These are phyloP conservation scores for Wickerhamiella azymoides DNA, from an alignment of 805 yeast species.

Conservation along the genomic window DNA sequence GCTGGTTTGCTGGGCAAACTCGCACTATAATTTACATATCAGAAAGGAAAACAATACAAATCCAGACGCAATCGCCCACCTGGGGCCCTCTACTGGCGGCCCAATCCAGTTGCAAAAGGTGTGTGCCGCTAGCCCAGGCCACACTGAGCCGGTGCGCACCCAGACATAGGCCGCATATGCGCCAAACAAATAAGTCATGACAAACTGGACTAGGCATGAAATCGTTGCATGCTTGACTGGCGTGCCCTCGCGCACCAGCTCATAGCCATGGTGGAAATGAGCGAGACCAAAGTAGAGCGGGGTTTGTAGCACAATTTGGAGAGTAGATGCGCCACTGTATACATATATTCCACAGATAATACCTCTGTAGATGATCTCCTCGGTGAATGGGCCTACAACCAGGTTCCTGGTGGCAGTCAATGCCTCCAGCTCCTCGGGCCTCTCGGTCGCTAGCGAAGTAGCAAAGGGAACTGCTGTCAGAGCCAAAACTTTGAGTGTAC, in stretches of 20 bases:
- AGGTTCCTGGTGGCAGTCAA: conserved; percentile 32
- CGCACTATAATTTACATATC: background rate
- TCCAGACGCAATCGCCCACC: background rate
- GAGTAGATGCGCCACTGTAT: conserved; percentile 16
- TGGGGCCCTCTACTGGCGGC: conserved; percentile 33
- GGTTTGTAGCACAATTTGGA: conserved; percentile 28
- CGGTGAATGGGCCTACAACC: conserved; percentile 62
- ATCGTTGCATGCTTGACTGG: conserved; percentile 26
- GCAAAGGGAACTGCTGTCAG: background rate
- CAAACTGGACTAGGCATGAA: conserved; percentile 37
- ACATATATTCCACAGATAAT: conserved; percentile 24
- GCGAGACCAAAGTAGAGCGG: conserved; percentile 66
- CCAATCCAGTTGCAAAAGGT: conserved; percentile 58
- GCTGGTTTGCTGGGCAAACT: conserved; percentile 64
- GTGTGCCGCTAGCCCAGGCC: conserved; percentile 48
- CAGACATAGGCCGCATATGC: conserved; percentile 44
- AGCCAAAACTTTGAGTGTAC: background rate
- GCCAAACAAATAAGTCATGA: conserved; percentile 62
- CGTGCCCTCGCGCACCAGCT: conserved; percentile 26
- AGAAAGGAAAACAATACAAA: background rate
- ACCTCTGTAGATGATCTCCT: conserved; percentile 58
- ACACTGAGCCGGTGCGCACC: conserved; percentile 38
- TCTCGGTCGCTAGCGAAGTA: background rate
- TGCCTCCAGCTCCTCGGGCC: background rate
- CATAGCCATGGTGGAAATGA: conserved; percentile 62